Evolutionary conservation across 2,329 filamentous ascomycete genomes (phyloP).

Genomic region (Penicillium sp.): DNA sequence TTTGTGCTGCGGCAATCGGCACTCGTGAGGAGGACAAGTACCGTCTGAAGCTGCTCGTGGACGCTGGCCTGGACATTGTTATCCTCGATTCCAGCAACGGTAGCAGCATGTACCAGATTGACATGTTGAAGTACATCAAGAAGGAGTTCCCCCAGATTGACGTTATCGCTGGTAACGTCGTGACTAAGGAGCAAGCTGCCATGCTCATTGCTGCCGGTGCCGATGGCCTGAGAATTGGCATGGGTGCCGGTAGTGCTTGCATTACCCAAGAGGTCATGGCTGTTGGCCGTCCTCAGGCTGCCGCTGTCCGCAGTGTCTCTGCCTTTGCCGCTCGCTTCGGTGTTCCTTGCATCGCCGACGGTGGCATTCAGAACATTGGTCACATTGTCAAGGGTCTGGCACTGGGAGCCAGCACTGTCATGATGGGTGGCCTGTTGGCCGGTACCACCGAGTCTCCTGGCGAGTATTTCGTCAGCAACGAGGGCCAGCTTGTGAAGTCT

Average conservation of each 20-base stretch:
- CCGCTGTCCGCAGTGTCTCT: constrained; percentile 83
- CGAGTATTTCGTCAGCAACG: constrained; percentile 90
- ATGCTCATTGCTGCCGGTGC: constrained; percentile 86
- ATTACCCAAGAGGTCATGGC: constrained; percentile 99
- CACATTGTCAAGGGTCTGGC: constrained; percentile 98
- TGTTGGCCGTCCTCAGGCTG: constrained; percentile 91
- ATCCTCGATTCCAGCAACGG: constrained; percentile 95
- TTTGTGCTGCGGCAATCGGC: constrained; percentile 90
- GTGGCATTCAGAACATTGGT: constrained; percentile 95
- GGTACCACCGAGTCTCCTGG: constrained; percentile 97
- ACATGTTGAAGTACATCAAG: constrained; percentile 98
- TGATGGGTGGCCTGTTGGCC: constrained; percentile 98
- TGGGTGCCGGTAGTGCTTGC: constrained; percentile 96
- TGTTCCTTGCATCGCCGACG: constrained; percentile 95
- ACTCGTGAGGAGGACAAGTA: constrained; percentile 89
- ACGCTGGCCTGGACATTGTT: constrained; percentile 91
- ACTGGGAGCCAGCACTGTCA: constrained; percentile 88
- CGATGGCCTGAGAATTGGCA: constrained; percentile 94
- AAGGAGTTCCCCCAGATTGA: constrained; percentile 75
- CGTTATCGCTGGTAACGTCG: constrained; percentile 97
- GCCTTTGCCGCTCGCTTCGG: constrained; percentile 87
- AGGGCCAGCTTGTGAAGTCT: constrained; percentile 97
- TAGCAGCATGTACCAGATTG: constrained; percentile 97
- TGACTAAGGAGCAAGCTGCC: constrained; percentile 94
- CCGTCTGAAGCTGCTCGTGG: constrained; percentile 79